Conservation (phyloP, 139 green algal genomes). For the Zygnema circumcarinatum region DNA sequence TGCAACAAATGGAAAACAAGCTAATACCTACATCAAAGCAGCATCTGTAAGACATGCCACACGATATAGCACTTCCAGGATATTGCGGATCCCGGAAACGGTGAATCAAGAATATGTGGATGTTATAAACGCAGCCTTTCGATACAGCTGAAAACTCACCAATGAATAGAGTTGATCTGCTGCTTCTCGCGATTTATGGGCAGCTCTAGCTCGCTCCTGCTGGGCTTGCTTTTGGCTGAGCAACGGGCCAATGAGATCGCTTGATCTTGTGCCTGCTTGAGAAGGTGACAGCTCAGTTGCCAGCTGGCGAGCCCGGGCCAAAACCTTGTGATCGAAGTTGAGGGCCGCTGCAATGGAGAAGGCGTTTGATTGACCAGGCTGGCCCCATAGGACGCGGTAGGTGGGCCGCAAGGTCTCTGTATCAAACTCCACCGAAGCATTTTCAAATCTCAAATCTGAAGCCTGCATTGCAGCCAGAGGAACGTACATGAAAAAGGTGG, state of each 20-base stretch:
- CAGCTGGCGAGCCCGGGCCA: constrained; percentile 23
- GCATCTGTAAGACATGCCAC: neutral
- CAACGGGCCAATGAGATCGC: constrained; percentile 25
- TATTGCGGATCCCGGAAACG: neutral
- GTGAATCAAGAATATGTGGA: too few relatives aligned
- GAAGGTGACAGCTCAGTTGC: neutral
- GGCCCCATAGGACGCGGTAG: constrained; percentile 66
- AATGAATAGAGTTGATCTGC: constrained; percentile 13
- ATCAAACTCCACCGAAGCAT: constrained; percentile 67
- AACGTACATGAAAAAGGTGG: neutral
- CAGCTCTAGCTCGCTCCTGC: constrained; percentile 5
- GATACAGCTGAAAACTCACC: neutral
- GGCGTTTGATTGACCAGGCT: constrained; percentile 41
- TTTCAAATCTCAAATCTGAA: constrained; percentile 47
- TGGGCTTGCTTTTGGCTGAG: constrained; percentile 26
- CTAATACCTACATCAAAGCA: neutral
- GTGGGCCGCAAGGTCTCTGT: constrained; percentile 55
- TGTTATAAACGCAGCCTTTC: too few relatives aligned
- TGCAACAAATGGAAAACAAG: neutral
- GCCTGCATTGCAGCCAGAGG: constrained; percentile 1
- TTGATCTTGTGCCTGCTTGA: neutral
- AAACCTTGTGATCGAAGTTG: constrained; percentile 16
- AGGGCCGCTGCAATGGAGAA: constrained; percentile 22
- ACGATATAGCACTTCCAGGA: neutral
- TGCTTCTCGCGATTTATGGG: neutral